These are phyloP conservation scores for Coemansia sp. DNA, from an alignment of 192 early-diverging fungal species.

Conservation along the genomic window DNA sequence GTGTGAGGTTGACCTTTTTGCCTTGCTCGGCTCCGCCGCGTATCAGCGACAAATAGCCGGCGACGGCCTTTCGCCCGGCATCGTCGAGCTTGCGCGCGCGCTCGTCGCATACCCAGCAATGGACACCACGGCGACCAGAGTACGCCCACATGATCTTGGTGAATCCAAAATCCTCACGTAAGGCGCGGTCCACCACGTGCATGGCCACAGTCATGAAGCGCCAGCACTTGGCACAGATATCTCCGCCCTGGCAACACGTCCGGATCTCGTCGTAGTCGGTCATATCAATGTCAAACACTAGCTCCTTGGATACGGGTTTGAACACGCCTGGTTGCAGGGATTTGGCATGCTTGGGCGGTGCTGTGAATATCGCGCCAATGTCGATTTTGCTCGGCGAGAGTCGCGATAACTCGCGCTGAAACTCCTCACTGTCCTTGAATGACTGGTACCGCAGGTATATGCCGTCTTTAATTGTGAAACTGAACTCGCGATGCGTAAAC, in stretches of 20 bases:
- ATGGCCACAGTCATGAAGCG: conserved; percentile 91
- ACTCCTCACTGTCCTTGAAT: conserved; percentile 68
- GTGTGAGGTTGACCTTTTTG: conserved; percentile 72
- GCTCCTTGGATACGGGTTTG: conserved; percentile 78
- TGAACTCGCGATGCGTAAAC: conserved; percentile 90
- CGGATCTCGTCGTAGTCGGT: conserved; percentile 98
- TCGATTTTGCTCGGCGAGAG: conserved; percentile 91
- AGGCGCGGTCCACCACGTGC: conserved; percentile 76
- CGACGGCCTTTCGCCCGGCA: conserved; percentile 79
- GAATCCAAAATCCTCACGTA: conserved; percentile 95
- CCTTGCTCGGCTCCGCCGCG: conserved; percentile 74
- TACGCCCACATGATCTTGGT: conserved; percentile 93
- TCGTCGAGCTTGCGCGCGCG: conserved; percentile 76
- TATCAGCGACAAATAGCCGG: conserved; percentile 79
- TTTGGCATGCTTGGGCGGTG: conserved; percentile 81
- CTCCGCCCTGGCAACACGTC: conserved; percentile 89
- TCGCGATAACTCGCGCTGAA: conserved; percentile 74
- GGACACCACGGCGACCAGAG: conserved; percentile 93
- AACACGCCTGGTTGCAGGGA: conserved; percentile 71
- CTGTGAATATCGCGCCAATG: conserved; percentile 94
- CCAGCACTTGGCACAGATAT: conserved; percentile 92
- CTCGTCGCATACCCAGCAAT: conserved; percentile 97
- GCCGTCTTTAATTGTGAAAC: conserved; percentile 79
- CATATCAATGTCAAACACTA: conserved; percentile 99
- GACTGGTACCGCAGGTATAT: conserved; percentile 91